Percentiles rank a stretch among this genome's conserved stretches.
Evolutionary conservation across 225 moss, liverwort and hornwort genomes (phyloP).

Genomic region (Lunularia cruciata): DNA sequence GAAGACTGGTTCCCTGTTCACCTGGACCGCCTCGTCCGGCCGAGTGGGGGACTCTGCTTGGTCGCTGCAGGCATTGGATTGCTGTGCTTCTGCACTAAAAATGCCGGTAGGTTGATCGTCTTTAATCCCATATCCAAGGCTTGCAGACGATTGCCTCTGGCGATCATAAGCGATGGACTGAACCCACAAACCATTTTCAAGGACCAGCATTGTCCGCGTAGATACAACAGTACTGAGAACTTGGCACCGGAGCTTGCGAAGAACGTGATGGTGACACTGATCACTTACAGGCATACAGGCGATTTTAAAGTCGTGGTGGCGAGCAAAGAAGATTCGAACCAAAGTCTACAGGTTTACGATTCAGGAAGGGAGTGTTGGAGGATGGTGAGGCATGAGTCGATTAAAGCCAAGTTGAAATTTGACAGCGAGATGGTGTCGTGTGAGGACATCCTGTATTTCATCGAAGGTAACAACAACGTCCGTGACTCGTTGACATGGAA

Average conservation of each 20-base stretch:
- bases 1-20: conserved; percentile 28
- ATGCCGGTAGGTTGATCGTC: conserved; percentile 29
- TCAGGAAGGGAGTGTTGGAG: conserved; percentile 24
- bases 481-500: conserved; percentile 14
- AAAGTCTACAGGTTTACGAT: conserved; percentile 32
- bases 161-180: conserved; percentile 19
- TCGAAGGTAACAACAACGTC: conserved; percentile 13
- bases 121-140: conserved; percentile 40
- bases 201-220: conserved; percentile 14
- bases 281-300: conserved; percentile 22
- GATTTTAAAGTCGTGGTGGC: conserved; percentile 33
- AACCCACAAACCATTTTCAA: conserved; percentile 34
- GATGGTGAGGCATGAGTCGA: conserved; percentile 18
- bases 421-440: conserved; percentile 33
- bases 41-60: conserved; percentile 35
- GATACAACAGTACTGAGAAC: background rate
- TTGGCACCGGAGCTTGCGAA: conserved; percentile 18
- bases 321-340: conserved; percentile 13
- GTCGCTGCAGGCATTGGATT: conserved; percentile 34
- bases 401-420: conserved; percentile 24
- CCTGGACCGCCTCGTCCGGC: conserved; percentile 15
- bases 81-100: conserved; percentile 33
- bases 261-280: conserved; percentile 27
- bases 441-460: conserved; percentile 16
- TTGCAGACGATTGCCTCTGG: conserved; percentile 30